phyloP scores from a whole-genome alignment of 306 rosid species.

The cucumber (Cucumis sativus) region Cucumber_9930_V3 NC_026658.2:19810501-19811000 shows the following conservation, averaged over 20 bases:
- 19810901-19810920: no score
- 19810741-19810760: not conserved
- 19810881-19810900: no score
- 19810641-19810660: not conserved
- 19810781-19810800: not conserved
- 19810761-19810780: not conserved
- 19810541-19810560: not conserved
- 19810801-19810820: not conserved
- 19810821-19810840: not conserved
- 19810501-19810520: not conserved
- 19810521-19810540: not conserved
- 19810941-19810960: no score
- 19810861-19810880: no score
- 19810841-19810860: no score
- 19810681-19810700: not conserved
- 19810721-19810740: not conserved
- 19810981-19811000: no score
- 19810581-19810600: not conserved
- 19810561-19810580: not conserved
- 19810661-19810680: not conserved
- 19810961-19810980: no score
- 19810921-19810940: no score
- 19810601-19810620: not conserved
- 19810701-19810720: not conserved
- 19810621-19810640: not conserved